phyloP scores from a whole-genome alignment of 179 eudicot genomes.

The Nepenthes alata region DNA sequence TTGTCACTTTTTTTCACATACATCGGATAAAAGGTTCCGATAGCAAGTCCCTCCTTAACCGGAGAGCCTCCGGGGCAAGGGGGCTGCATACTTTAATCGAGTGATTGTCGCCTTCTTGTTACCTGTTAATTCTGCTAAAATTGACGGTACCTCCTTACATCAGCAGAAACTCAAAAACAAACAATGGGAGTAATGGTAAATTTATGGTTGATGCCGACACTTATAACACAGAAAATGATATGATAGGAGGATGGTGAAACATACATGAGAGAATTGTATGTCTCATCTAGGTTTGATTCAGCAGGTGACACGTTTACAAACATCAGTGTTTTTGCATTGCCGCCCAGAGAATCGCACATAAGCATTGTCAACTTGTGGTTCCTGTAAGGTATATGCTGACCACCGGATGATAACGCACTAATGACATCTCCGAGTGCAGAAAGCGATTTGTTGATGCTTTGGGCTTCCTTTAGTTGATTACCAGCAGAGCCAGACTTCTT shows the following conservation, averaged over 20 bases:
- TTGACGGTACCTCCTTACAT: no score
- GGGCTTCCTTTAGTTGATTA: constrained; percentile 87
- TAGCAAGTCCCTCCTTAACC: no score
- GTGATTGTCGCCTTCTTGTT: no score
- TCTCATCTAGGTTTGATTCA: constrained; percentile 88
- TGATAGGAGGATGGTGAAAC: constrained; percentile 14
- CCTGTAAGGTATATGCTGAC: constrained; percentile 88
- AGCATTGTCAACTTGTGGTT: constrained; percentile 96
- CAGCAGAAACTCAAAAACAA: no score
- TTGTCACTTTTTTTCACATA: no score
- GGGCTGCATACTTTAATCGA: no score
- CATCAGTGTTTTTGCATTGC: constrained; percentile 96
- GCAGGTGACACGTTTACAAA: constrained; percentile 95
- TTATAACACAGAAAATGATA: no score
- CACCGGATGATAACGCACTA: constrained; percentile 74
- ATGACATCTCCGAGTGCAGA: constrained; percentile 99
- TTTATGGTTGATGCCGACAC: no score
- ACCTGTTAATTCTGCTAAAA: no score
- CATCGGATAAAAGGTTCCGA: no score
- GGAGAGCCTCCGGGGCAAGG: no score
- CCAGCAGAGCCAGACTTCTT: constrained; percentile 78
- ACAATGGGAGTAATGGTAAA: no score
- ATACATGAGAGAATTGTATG: constrained; percentile 82
- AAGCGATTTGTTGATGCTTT: constrained; percentile 93
- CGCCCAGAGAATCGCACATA: constrained; percentile 99